phyloP scores from a whole-genome alignment of 2,329 filamentous ascomycete genomes.

The Hypoxylon sp. region DNA sequence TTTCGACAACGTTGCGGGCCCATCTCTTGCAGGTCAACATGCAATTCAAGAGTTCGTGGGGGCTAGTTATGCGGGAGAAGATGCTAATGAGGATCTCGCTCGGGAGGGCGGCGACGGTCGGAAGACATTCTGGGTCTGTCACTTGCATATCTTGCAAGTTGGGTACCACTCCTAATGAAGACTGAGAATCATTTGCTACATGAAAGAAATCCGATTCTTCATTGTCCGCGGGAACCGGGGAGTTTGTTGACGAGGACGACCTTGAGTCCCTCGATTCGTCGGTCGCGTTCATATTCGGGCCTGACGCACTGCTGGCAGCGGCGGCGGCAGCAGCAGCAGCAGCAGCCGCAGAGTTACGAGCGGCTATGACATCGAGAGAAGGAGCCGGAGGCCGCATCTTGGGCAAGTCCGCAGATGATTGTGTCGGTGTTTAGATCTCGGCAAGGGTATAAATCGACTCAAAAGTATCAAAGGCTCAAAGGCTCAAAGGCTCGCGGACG shows the following conservation, averaged over 20 bases:
- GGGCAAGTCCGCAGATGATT: not conserved
- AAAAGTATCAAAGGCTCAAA: not conserved
- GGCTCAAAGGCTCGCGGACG: not conserved
- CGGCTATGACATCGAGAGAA: slow-evolving; percentile 53
- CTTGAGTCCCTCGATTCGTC: slow-evolving; percentile 67
- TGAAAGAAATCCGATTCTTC: slow-evolving; percentile 96
- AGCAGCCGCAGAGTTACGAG: slow-evolving; percentile 41
- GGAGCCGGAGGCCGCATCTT: slow-evolving; percentile 51
- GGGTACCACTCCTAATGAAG: slow-evolving; percentile 83
- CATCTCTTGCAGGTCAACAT: slow-evolving; percentile 96
- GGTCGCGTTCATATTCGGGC: slow-evolving; percentile 42
- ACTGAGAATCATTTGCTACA: slow-evolving; percentile 90
- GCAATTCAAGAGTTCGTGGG: slow-evolving; percentile 84
- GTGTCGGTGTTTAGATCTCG: slow-evolving; percentile 4
- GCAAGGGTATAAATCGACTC: slow-evolving; percentile 1
- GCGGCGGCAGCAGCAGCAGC: slow-evolving; percentile 21
- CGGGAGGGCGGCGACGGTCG: slow-evolving; percentile 88
- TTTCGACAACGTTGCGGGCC: slow-evolving; percentile 91
- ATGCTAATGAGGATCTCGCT: slow-evolving; percentile 96
- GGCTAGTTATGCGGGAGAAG: slow-evolving; percentile 84
- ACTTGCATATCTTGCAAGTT: slow-evolving; percentile 82
- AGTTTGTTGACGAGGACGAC: slow-evolving; percentile 79
- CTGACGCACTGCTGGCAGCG: slow-evolving; percentile 28
- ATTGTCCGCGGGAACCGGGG: slow-evolving; percentile 81
- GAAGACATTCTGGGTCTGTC: slow-evolving; percentile 75